phyloP scores from a whole-genome alignment of 208 protist genomes.

The Vickermania ingenoplastis region DNA sequence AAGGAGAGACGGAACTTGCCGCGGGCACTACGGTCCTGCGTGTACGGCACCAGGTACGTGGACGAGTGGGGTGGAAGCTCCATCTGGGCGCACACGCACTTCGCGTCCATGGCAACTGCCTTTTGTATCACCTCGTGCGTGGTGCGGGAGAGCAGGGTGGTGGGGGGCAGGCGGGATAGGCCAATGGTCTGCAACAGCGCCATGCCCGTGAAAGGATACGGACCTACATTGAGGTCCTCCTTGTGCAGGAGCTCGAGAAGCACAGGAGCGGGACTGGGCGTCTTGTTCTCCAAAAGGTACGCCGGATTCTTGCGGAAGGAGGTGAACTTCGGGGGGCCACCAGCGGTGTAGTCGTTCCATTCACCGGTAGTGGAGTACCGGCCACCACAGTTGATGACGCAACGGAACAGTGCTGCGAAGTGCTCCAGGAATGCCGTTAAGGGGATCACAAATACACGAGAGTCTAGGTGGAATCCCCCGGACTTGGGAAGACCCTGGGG shows the following conservation, averaged over 20 bases:
- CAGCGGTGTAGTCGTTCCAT: constrained; percentile 55
- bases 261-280: constrained; percentile 43
- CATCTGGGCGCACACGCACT: constrained; percentile 68
- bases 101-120: constrained; percentile 73
- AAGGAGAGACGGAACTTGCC: constrained; percentile 71
- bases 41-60: constrained; percentile 79
- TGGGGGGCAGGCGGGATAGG: constrained; percentile 39
- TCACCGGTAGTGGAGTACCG: constrained; percentile 55
- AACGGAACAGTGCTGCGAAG: constrained; percentile 77
- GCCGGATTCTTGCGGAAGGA: constrained; percentile 83
- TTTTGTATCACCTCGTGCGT: constrained; percentile 74
- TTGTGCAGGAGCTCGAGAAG: constrained; percentile 56
- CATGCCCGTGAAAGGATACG: constrained; percentile 76
- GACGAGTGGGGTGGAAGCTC: constrained; percentile 61
- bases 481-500: constrained; percentile 6
- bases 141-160: constrained; percentile 54
- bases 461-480: constrained; percentile 8
- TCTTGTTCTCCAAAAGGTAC: constrained; percentile 78
- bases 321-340: constrained; percentile 71
- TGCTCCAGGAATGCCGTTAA: constrained; percentile 62
- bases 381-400: constrained; percentile 79
- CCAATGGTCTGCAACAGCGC: constrained; percentile 59
- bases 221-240: constrained; percentile 37
- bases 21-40: constrained; percentile 51
- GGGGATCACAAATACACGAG: constrained; percentile 47